A percentile compares a stretch with the other conserved stretches of the same genome.
Evolutionary conservation across 352 stramenopile species (phyloP).

Genomic region (Pythium diclinum): DNA sequence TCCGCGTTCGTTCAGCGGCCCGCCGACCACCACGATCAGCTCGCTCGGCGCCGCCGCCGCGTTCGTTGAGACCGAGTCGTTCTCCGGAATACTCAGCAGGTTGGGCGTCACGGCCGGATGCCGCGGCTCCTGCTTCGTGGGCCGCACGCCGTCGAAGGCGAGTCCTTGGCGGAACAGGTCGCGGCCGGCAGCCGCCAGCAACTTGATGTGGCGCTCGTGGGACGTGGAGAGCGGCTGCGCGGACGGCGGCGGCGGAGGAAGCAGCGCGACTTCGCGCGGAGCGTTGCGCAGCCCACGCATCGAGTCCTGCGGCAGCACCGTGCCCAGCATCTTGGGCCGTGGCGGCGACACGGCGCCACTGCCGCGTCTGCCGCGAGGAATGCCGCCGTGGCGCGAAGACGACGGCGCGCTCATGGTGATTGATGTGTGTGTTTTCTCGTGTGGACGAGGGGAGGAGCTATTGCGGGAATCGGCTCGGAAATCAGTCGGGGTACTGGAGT

Average conservation of each 20-base stretch:
- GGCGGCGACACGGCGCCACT: constrained; percentile 6
- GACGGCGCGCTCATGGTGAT: background rate
- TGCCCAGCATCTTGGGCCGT: constrained; percentile 36
- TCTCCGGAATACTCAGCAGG: constrained; percentile 53
- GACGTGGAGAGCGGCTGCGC: constrained; percentile 5
- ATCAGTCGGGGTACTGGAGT: background rate
- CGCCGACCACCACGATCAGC: constrained; percentile 51
- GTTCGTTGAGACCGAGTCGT: constrained; percentile 14
- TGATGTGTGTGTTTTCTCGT: background rate
- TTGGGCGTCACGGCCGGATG: constrained; percentile 51
- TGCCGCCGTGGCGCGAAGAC: background rate
- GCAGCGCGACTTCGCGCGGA: background rate
- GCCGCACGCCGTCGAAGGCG: constrained; percentile 44
- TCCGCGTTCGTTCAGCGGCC: constrained; percentile 29
- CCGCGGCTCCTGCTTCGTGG: constrained; percentile 31
- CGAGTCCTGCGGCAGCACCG: constrained; percentile 50
- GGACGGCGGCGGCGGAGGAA: constrained; percentile 14
- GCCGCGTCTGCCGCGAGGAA: background rate
- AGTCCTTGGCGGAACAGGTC: constrained; percentile 65
- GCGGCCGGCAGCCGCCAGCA: constrained; percentile 51
- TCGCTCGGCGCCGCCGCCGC: constrained; percentile 28
- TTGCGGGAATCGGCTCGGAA: constrained; percentile 3
- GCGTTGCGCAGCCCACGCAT: constrained; percentile 27
- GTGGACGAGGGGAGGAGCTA: background rate
- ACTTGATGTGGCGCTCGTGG: constrained; percentile 20